Evolutionary conservation across 805 yeast species (phyloP), one percentile per base, ranked within the genome.

Genomic region (Metschnikowia proteae): DNA sequence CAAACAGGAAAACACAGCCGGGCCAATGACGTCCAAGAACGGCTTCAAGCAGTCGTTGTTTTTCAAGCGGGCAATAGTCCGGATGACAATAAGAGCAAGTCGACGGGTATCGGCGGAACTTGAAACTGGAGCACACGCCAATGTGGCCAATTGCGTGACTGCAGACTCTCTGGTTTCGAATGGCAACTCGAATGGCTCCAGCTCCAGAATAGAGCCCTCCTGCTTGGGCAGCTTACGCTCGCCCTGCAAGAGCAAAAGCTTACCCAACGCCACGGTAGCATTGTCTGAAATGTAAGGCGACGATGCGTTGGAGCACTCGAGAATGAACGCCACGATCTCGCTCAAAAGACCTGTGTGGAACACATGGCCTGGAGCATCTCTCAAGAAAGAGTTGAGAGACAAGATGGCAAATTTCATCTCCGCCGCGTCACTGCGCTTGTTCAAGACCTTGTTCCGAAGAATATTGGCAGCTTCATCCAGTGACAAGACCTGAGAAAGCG

Each of bases 251-350:
- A 92, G 71, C 47, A 90, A 68, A 6, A 87, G 54, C 68, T 94
- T 94, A 52, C 96, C 97, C 43, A 84, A 75, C 2, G 96, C 97
- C 48, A 84, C 67, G 5, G 85, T 76, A 25, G 90, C 86, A 59
- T 86, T 85, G 55, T 88, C 97, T 54, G 84, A 76, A 47, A 87
- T 74, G 59, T 82, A 80, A 2, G 79, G 71, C 27, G 67, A 62
- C 3, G 66, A 57, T 1, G 81, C 70, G 11, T 70, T 60, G 29
- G 73, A 60, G 28, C 83, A 78, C 8, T 60, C 63, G 17, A 75
- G 56, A 33, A 86, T 66, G 53, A 77, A 82, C 1, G 67, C 63
- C 30, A 76, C 76, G 45, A 84, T 71, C 3, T 79, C 81, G 3
- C 67, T 67, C 26, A 76, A 56, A 38, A 84, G 61, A 0, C 80